These are phyloP conservation scores for Penicillium simplicissimum DNA, from an alignment of 495 filamentous ascomycete species.

Conservation along the genomic window DNA sequence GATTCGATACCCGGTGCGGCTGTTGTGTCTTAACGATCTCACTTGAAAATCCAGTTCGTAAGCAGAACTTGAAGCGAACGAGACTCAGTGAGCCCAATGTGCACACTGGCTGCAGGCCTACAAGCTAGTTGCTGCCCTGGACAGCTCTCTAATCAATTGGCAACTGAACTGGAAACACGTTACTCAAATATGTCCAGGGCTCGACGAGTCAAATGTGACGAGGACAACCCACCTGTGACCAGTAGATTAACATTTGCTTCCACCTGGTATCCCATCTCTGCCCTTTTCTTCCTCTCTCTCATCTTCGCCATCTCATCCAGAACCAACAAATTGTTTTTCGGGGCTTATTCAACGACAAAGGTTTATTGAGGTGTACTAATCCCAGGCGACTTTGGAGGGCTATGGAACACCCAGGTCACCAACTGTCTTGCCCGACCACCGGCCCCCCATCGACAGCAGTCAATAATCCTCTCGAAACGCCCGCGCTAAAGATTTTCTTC, in stretches of 20 bases:
- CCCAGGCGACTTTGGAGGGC: conserved; percentile 40
- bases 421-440: conserved; percentile 1
- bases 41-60: background rate
- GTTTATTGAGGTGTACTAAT: conserved; percentile 27
- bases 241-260: conserved; percentile 11
- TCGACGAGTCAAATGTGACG: conserved; percentile 36
- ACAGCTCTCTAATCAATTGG: background rate
- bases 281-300: background rate
- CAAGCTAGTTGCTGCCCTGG: conserved; percentile 26
- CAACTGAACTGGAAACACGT: background rate
- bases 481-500: conserved; percentile 23
- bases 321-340: too few species aligned
- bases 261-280: too few species aligned
- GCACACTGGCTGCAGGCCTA: conserved; percentile 37
- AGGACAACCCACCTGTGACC: conserved; percentile 28
- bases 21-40: background rate
- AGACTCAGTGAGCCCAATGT: conserved; percentile 35
- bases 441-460: conserved; percentile 9
- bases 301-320: background rate
- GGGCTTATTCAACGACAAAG: background rate
- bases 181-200: conserved; percentile 10
- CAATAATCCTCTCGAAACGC: conserved; percentile 11
- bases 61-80: conserved; percentile 7
- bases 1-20: too few species aligned
- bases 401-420: conserved; percentile 16